Conservation (phyloP, 306 rosid species). For the Quercus variabilis region DNA sequence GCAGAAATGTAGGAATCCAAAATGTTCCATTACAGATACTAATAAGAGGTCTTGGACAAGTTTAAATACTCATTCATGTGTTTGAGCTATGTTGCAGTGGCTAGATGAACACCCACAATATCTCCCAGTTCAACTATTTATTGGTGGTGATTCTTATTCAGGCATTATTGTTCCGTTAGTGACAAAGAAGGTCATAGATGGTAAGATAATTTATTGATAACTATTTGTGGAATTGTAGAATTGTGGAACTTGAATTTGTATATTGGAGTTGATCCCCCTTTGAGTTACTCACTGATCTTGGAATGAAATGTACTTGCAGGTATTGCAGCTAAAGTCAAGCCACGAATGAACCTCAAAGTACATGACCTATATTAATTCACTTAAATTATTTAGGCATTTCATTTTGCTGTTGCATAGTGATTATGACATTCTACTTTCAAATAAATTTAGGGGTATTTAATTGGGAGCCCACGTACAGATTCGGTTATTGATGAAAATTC, state of each 20-base stretch:
- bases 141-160: constrained; percentile 25
- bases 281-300: not conserved
- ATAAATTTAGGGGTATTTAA: constrained; percentile 14
- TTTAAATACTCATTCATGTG: not conserved
- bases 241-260: not conserved
- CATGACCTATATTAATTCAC: not conserved
- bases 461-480: constrained; percentile 17
- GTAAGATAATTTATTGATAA: not conserved
- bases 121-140: constrained; percentile 15
- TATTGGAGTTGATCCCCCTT: not conserved
- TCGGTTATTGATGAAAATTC: constrained; percentile 1
- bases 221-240: not conserved
- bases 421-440: not conserved
- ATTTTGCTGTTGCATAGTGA: not conserved
- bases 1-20: not conserved
- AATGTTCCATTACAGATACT: not conserved
- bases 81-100: constrained; percentile 17
- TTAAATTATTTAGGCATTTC: not conserved
- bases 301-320: not conserved
- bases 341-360: constrained; percentile 18
- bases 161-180: constrained; percentile 13
- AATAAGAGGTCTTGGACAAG: not conserved
- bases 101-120: constrained; percentile 3
- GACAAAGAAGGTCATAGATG: constrained; percentile 5
- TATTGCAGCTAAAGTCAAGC: constrained; percentile 14